A percentile compares a stretch with the other conserved stretches of the same genome.
Evolutionary conservation across 495 filamentous ascomycete species (phyloP).

Genomic region (Talaromyces liani): DNA sequence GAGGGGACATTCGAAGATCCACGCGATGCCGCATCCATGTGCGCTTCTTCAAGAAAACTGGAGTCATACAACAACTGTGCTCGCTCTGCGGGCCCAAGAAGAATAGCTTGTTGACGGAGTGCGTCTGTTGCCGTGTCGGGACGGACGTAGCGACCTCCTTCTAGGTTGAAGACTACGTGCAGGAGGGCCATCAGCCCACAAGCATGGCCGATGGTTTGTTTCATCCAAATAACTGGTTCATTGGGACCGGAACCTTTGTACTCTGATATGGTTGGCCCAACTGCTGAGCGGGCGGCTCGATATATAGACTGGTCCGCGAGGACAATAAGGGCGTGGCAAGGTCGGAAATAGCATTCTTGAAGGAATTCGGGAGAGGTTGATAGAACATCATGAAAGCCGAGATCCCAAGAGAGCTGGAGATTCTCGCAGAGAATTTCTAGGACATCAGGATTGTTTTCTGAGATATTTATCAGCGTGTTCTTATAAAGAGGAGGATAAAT

Average conservation of each 20-base stretch:
- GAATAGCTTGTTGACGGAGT: slow-evolving; percentile 20
- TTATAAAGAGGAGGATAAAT: background rate
- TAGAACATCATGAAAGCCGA: slow-evolving; percentile 54
- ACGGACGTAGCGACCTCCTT: slow-evolving; percentile 29
- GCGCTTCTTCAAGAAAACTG: slow-evolving; percentile 57
- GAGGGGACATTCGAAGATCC: slow-evolving; percentile 62
- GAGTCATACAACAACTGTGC: slow-evolving; percentile 64
- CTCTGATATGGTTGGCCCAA: slow-evolving; percentile 24
- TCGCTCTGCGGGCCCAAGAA: slow-evolving; percentile 37
- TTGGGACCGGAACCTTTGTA: slow-evolving; percentile 42
- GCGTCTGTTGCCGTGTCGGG: slow-evolving; percentile 22
- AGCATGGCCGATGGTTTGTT: slow-evolving; percentile 59
- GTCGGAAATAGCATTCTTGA: slow-evolving; percentile 48
- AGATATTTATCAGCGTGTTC: background rate
- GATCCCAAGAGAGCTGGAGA: slow-evolving; percentile 40
- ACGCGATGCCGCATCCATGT: slow-evolving; percentile 57
- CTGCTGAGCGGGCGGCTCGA: slow-evolving; percentile 21
- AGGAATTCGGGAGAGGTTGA: slow-evolving; percentile 47
- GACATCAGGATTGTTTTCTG: slow-evolving; percentile 60
- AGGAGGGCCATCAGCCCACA: slow-evolving; percentile 59
- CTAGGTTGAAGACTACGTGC: slow-evolving; percentile 49
- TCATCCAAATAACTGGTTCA: slow-evolving; percentile 56
- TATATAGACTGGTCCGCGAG: slow-evolving; percentile 46
- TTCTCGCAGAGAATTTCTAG: slow-evolving; percentile 45
- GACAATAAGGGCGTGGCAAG: slow-evolving; percentile 50